Base-by-base conservation (phyloP, 1,284 basidiomycete genomes). In the Naganishia cerealis region DNA sequence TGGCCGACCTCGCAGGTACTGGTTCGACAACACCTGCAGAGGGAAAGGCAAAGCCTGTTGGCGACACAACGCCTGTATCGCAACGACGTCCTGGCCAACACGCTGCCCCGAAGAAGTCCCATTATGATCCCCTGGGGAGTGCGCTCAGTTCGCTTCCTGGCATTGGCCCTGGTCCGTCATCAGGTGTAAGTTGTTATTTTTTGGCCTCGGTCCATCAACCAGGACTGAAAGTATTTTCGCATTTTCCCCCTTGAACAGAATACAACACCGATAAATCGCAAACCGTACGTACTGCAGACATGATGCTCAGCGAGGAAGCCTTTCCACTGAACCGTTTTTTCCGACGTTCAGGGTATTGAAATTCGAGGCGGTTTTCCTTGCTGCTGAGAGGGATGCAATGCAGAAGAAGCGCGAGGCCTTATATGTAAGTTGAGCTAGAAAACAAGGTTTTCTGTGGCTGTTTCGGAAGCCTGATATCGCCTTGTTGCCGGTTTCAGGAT, bases 121-220 rank as follows among this genome's bases (percentile, higher is more conserved):
- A 36, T 38, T 63, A 63, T 63, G 50, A 63, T 54, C 61, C 61
- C 4, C 42, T 63, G 50, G 50, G n/a, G 33, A 40, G 50, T 39
- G 61, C 61, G 39, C n/a, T 63, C 21, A 63, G 61, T 42, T 63
- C 61, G 38, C 53, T 63, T 43, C 39, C 40, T 36, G 59, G 46
- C 21, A 57, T 57, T n/a, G 50, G 50, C 16, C 15, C 59, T 21
- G 61, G 50, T 5, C 38, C 21, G 12, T 40, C 39, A 2, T 63
- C 61, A 7, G 61, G 61, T 50, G 61, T 63, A 33, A 52, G 59
- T 52, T 8, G 29, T 0, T 5, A 15, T 24, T 50, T 13, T 13
- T n/a, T 21, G 21, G n/a, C 9, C 9, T 7, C 24, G 46, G 21
- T 50, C 16, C 12, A 24, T 50, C 46, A 24, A 24, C 24, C 15